Conservation (phyloP, 1,139 yeast species). For the Yamadazyma taylorii region DNA sequence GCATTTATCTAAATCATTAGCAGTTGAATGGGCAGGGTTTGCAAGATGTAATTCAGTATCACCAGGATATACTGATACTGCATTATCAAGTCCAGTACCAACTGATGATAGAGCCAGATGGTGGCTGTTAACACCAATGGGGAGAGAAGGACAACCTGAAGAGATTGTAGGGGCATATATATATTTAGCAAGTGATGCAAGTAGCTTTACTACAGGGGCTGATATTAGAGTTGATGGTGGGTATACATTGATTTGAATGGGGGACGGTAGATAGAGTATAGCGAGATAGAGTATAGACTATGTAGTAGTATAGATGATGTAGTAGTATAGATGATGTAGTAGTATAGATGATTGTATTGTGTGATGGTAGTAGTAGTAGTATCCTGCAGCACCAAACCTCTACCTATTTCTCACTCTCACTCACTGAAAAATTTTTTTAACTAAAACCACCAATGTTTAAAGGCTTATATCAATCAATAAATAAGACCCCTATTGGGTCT, state of each 20-base stretch:
- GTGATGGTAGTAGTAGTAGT: too few species aligned
- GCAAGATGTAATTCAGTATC: slow-evolving; percentile 57
- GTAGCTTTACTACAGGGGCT: slow-evolving; percentile 45
- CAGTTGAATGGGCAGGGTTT: slow-evolving; percentile 55
- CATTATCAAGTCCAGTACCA: slow-evolving; percentile 50
- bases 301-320: too few species aligned
- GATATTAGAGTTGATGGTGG: slow-evolving; percentile 51
- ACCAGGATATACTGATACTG: slow-evolving; percentile 59
- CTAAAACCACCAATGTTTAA: slow-evolving; percentile 10
- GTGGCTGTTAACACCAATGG: slow-evolving; percentile 42
- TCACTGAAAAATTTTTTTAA: slow-evolving; percentile 8
- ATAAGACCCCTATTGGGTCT: slow-evolving; percentile 1
- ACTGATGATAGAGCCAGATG: slow-evolving; percentile 31
- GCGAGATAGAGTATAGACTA: too few species aligned
- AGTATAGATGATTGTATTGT: too few species aligned
- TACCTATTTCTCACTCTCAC: background rate
- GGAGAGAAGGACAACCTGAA: slow-evolving; percentile 40
- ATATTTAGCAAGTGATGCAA: slow-evolving; percentile 41
- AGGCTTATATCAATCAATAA: slow-evolving; percentile 8
- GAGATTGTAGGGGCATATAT: slow-evolving; percentile 46
- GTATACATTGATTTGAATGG: slow-evolving; percentile 32
- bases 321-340: too few species aligned
- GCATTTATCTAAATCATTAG: slow-evolving; percentile 53
- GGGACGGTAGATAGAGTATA: too few species aligned
- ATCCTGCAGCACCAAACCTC: too few species aligned